Evolutionary conservation across 148 eudicot genomes (phyloP), one percentile per base, ranked within the genome.

Genomic region (Silene latifolia): DNA sequence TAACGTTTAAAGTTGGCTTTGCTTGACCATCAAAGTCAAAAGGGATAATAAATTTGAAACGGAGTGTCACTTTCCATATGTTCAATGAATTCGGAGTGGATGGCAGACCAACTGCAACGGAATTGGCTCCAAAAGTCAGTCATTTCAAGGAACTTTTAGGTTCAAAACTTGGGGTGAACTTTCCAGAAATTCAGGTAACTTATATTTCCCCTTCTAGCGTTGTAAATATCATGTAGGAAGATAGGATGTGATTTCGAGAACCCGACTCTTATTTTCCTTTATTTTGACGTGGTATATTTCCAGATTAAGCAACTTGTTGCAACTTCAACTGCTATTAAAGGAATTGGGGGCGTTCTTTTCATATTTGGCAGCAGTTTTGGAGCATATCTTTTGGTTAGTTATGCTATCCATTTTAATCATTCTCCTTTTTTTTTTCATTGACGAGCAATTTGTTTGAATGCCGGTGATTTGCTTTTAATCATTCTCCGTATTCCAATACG

Each of bases 81-180:
- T 92, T 82, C 85, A 85, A 82, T 82, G 97, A 92, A 32, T 90
- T 90, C 69, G 93, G 95, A 63, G 84, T 58, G 59, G 87, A 90
- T 82, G 95, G 93, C 65, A 95, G 97, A 19, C 89, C 91, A 48
- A 86, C 90, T 74, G 93, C 90, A 53, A 82, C 82, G 63, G 86
- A 82, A 74, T 71, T 86, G 71, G 85, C 80, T 69, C 93, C 95
- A 44, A 88, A 84, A 82, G 51, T 92, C 48, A 62, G 62, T 66
- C 80, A 44, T 66, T 18, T 86, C 51, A 83, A 78, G 72, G 79
- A 81, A 62, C 69, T 69, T 78, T 66, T 92, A 6, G 46, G 75
- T n/a, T 79, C 86, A 11, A 85, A 83, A 74, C 67, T 87, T n/a
- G 89, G 91, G 23, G 73, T 80, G 42, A 67, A 77, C 61, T 75